Base-by-base conservation (phyloP, 495 filamentous ascomycete genomes). In the Friedmanniomyces simplex region DNA sequence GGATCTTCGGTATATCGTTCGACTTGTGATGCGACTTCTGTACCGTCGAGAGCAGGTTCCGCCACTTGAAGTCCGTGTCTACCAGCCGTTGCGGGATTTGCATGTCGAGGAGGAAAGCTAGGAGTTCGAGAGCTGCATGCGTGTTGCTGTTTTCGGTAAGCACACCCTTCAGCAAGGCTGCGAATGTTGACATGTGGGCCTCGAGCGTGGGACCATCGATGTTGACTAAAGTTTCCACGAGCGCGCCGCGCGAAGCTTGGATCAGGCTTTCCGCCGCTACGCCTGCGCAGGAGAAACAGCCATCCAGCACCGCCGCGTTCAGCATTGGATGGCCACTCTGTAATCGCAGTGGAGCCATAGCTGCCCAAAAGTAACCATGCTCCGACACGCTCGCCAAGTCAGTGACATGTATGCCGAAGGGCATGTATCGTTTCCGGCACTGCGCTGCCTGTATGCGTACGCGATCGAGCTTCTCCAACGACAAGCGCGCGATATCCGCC, bases 381-480 rank as follows among this genome's bases (percentile, higher is more conserved):
- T 64, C 66, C 1, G 69, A 71, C 1, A 68, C 66, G 21, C 58
- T 62, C 1, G 67, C 42, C 25, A 60, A 26, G 47, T 58, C 46
- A 21, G 14, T n/a, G 34, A 50, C 47, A 30, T 22, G 18, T 18
- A 18, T n/a, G 1, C 30, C 26, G 12, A 24, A 50, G 28, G 37
- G 41, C n/a, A 54, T 8, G 18, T 52, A 34, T 10, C 25, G 28
- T 36, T 54, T 54, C 12, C 68, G 54, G 37, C 69, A 65, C 11
- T 66, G 52, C 67, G 77, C 79, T 32, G 89, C 90, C 63, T 83
- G 80, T 1, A 79, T 68, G 37, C 93, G 80, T 28, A 97, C 82
- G 57, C 89, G 86, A 67, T 98, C 93, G 4, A 96, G 76, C 67
- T 94, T 95, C 69, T 97, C 93, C 0, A 84, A 79, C 20, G 87